These are phyloP conservation scores for Vachellia pachyceras DNA, from an alignment of 306 rosid genomes.

Conservation along the genomic window DNA sequence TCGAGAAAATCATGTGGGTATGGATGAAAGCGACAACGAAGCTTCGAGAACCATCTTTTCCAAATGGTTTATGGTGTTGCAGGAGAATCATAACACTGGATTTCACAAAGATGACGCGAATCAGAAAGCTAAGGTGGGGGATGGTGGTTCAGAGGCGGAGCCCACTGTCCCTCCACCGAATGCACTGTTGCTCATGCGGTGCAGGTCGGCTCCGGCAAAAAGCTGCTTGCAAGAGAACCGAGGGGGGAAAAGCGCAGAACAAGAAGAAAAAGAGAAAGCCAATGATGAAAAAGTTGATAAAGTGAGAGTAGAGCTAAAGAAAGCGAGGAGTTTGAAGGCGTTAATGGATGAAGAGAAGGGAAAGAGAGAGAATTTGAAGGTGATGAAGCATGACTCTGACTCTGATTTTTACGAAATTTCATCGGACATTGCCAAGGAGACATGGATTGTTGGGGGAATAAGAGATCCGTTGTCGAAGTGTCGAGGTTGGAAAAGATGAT, in stretches of 20 bases:
- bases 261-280: conserved; percentile 1
- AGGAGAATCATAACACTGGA: conserved; percentile 58
- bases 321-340: conserved; percentile 65
- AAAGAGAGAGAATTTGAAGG: conserved; percentile 54
- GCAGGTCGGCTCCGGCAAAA: conserved; percentile 93
- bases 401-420: conserved; percentile 67
- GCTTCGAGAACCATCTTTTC: conserved; percentile 67
- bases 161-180: conserved; percentile 72
- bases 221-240: conserved; percentile 62
- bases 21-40: conserved; percentile 45
- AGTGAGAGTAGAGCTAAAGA: conserved; percentile 36
- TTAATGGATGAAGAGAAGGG: conserved; percentile 78
- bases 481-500: conserved; percentile 83
- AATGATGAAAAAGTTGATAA: conserved; percentile 26
- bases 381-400: conserved; percentile 62
- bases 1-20: conserved; percentile 36
- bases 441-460: conserved; percentile 82
- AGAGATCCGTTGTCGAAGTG: conserved; percentile 67
- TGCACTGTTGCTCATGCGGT: conserved; percentile 88
- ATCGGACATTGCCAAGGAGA: conserved; percentile 79
- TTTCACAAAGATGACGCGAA: conserved; percentile 42
- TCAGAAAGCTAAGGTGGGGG: conserved; percentile 13
- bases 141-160: conserved; percentile 22
- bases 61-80: conserved; percentile 90
- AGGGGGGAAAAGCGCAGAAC: conserved; percentile 13